Evolutionary conservation across 2,329 filamentous ascomycete genomes (phyloP).

Genomic region (Botryotinia narcissicola): DNA sequence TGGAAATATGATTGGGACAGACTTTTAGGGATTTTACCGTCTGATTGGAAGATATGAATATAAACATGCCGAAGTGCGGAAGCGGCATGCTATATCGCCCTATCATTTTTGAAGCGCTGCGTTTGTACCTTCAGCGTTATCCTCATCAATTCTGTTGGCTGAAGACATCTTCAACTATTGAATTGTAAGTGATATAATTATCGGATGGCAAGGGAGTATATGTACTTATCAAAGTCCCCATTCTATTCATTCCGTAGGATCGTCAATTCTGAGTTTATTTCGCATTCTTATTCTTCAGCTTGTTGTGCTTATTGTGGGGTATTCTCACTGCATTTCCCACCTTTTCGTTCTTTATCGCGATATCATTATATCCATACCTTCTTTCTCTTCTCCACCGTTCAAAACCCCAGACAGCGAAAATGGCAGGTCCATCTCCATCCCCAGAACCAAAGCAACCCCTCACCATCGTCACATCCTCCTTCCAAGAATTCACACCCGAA

Average conservation of each 20-base stretch:
- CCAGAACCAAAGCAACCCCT: slow-evolving; percentile 10
- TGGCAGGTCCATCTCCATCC: slow-evolving; percentile 13
- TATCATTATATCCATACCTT: not conserved
- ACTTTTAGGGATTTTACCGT: not conserved
- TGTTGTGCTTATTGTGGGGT: slow-evolving; percentile 4
- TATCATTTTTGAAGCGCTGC: not conserved
- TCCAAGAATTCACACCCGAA: slow-evolving; percentile 10
- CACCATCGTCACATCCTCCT: slow-evolving; percentile 4
- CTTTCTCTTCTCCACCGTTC: not conserved
- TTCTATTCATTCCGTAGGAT: not conserved
- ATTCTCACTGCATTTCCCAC: not conserved
- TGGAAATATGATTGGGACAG: not conserved
- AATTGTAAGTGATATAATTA: not conserved
- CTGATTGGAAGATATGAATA: slow-evolving; percentile 8
- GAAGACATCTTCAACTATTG: not conserved
- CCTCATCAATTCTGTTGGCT: slow-evolving; percentile 11
- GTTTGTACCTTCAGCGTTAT: slow-evolving; percentile 3
- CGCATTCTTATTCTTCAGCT: slow-evolving; percentile 7
- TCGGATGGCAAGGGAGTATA: not conserved
- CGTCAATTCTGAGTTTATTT: not conserved
- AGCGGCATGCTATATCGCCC: not conserved
- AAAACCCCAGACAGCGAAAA: not conserved
- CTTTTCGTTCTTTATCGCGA: not conserved
- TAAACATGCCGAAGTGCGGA: not conserved
- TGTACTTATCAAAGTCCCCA: not conserved